Percentiles rank a stretch among this genome's conserved stretches.
Conservation (phyloP, 106 monocot genomes). For the Platanthera guangdongensis region DNA sequence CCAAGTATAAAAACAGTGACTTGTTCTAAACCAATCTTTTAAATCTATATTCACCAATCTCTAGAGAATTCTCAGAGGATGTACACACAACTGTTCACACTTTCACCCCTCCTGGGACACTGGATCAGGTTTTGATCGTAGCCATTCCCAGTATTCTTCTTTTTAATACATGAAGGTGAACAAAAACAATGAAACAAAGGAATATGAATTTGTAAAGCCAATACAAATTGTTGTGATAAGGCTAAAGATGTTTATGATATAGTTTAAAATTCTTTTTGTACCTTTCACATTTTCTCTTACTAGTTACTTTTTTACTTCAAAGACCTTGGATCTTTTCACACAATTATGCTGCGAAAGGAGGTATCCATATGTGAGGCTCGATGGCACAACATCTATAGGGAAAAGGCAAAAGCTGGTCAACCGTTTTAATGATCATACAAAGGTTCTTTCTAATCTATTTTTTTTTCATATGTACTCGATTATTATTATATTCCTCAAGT, state of each 20-base stretch:
- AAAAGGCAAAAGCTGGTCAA: constrained; percentile 98
- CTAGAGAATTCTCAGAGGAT: too few species aligned
- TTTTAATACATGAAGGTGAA: not conserved
- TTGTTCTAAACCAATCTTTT: too few species aligned
- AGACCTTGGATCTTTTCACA: constrained; percentile 94
- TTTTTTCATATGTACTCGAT: not conserved
- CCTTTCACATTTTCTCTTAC: not conserved
- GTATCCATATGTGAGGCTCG: constrained; percentile 87
- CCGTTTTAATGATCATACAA: constrained; percentile 81
- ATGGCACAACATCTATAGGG: constrained; percentile 90
- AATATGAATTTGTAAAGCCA: not conserved
- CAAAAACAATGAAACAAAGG: too few species aligned
- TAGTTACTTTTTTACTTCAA: constrained; percentile 3
- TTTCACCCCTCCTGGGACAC: too few species aligned
- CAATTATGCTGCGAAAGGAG: constrained; percentile 96
- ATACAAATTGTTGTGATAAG: not conserved
- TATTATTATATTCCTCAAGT: not conserved
- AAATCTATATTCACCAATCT: too few species aligned
- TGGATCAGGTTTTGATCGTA: too few species aligned
- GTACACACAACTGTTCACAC: too few species aligned
- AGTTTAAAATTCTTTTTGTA: not conserved
- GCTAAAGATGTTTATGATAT: not conserved
- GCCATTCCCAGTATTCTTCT: not conserved
- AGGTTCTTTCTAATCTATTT: constrained; percentile 25
- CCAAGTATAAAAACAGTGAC: too few species aligned